Evolutionary conservation across 805 yeast genomes (phyloP).

Genomic region (Starmerella gropengiesseri): DNA sequence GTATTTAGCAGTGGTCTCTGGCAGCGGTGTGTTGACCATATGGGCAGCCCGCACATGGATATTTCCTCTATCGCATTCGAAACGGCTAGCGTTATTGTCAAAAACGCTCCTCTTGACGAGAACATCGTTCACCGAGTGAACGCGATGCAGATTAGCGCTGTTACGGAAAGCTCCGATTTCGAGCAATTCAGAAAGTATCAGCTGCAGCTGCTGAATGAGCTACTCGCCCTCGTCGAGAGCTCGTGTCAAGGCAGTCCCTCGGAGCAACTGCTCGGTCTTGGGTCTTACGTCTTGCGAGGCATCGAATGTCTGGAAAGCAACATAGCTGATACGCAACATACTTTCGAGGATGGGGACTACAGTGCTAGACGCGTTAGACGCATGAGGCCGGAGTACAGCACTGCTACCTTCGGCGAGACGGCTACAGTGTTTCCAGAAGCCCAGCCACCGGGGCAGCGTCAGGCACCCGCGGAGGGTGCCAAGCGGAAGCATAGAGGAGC

Average conservation of each 20-base stretch:
- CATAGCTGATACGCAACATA: too few relatives aligned
- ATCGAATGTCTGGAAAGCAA: constrained; percentile 12
- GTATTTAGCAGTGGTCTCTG: constrained; percentile 19
- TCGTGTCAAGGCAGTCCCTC: neutral
- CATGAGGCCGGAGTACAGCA: too few relatives aligned
- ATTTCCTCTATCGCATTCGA: constrained; percentile 15
- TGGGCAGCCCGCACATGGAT: constrained; percentile 7
- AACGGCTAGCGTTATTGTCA: constrained; percentile 14
- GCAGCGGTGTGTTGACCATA: constrained; percentile 22
- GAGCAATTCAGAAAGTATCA: constrained; percentile 16
- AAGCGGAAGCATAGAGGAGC: neutral
- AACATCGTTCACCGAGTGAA: constrained; percentile 20
- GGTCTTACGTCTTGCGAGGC: constrained; percentile 12
- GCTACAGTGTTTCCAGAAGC: too few relatives aligned
- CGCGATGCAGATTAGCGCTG: constrained; percentile 13
- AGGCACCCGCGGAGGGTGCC: too few relatives aligned
- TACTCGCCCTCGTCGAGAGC: constrained; percentile 15
- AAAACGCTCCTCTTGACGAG: constrained; percentile 10
- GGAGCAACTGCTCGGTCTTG: neutral
- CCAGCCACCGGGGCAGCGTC: too few relatives aligned
- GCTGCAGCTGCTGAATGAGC: constrained; percentile 11
- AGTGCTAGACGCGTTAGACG: too few relatives aligned
- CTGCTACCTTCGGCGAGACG: too few relatives aligned
- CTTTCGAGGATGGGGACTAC: too few relatives aligned
- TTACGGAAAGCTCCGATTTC: constrained; percentile 9